These are phyloP conservation scores for Cryphonectria radicalis DNA, from an alignment of 2,329 filamentous ascomycete species.

Conservation along the genomic window DNA sequence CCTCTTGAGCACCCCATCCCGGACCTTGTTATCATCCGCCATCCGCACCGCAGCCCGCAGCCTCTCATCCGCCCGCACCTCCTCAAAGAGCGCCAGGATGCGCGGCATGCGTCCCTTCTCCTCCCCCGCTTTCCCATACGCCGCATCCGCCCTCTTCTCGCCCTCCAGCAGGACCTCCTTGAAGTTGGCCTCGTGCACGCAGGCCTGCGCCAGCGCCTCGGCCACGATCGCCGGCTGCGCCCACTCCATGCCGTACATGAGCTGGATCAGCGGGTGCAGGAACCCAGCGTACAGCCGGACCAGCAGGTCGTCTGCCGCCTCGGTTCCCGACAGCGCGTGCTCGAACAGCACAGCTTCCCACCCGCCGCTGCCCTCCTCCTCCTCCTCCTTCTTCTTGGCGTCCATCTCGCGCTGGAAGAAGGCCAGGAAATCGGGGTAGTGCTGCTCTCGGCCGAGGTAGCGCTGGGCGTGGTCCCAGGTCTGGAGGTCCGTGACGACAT, in stretches of 20 bases:
- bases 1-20: constrained; percentile 68
- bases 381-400: constrained; percentile 58
- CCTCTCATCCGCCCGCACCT: constrained; percentile 59
- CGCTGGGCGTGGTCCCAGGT: constrained; percentile 59
- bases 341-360: constrained; percentile 66
- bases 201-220: constrained; percentile 76
- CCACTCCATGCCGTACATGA: constrained; percentile 86
- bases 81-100: constrained; percentile 65
- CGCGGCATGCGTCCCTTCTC: constrained; percentile 38
- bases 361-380: constrained; percentile 49
- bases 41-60: constrained; percentile 56
- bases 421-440: constrained; percentile 74
- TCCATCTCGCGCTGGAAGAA: constrained; percentile 80
- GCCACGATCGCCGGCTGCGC: constrained; percentile 80
- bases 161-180: constrained; percentile 56
- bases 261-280: constrained; percentile 80
- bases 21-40: constrained; percentile 65
- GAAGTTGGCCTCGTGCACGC: constrained; percentile 67
- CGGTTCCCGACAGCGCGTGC: constrained; percentile 70
- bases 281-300: constrained; percentile 65
- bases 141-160: constrained; percentile 50
- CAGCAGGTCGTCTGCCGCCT: constrained; percentile 70
- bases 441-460: constrained; percentile 63
- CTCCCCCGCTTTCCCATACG: constrained; percentile 36
- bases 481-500: constrained; percentile 58